phyloP scores from a whole-genome alignment of 805 yeast genomes.

The Ogataea paradorogensis region DNA sequence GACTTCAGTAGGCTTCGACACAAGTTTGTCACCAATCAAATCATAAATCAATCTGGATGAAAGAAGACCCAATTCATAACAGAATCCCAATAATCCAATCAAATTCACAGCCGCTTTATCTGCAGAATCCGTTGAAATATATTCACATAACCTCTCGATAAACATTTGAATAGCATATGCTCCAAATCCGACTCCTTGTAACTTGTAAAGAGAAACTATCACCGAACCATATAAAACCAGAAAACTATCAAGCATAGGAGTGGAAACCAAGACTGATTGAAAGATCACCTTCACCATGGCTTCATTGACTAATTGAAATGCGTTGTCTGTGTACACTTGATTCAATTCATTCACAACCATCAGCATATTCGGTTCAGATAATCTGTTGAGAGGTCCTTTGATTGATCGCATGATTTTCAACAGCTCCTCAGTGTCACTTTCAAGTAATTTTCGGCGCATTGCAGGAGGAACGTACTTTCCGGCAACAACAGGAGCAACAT shows the following conservation, averaged over 20 bases:
- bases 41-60: conserved; percentile 77
- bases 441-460: conserved; percentile 52
- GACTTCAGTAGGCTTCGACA: conserved; percentile 51
- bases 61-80: conserved; percentile 74
- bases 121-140: conserved; percentile 29
- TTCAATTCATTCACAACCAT: conserved; percentile 69
- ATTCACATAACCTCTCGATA: conserved; percentile 64
- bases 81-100: conserved; percentile 68
- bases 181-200: conserved; percentile 86
- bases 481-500: conserved; percentile 56
- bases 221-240: conserved; percentile 77
- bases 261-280: conserved; percentile 61
- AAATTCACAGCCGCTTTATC: conserved; percentile 48
- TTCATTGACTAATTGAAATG: conserved; percentile 79
- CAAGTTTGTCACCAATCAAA: conserved; percentile 46
- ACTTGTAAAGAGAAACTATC: conserved; percentile 67
- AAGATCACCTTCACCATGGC: conserved; percentile 60
- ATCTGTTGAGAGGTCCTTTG: conserved; percentile 80
- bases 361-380: conserved; percentile 83
- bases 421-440: conserved; percentile 42
- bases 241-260: conserved; percentile 72
- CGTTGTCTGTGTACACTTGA: conserved; percentile 56
- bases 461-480: conserved; percentile 84
- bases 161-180: conserved; percentile 77
- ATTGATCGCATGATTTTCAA: conserved; percentile 55